Conservation (phyloP, 2,329 filamentous ascomycete genomes). For the Didymella pomorum region DNA sequence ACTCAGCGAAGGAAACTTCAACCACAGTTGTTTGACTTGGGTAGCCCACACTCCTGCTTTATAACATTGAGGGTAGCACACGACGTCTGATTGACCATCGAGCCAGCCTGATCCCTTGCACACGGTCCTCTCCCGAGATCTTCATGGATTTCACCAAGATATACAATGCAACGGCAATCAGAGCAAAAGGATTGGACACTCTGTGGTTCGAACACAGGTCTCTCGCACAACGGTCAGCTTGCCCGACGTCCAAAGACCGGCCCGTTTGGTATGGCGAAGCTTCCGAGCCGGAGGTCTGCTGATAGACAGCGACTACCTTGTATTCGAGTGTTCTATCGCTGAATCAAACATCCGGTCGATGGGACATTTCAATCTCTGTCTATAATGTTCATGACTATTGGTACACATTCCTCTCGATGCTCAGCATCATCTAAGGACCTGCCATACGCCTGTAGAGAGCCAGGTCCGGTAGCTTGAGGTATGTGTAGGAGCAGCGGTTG, state of each 20-base stretch:
- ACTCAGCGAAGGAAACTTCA: neutral
- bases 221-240: neutral
- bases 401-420: neutral
- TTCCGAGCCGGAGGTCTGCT: neutral
- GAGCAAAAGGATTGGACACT: neutral
- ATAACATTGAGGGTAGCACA: neutral
- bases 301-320: neutral
- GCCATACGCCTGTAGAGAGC: neutral
- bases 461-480: neutral
- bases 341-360: neutral
- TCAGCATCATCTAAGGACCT: neutral
- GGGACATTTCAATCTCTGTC: neutral
- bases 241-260: neutral
- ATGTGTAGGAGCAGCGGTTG: neutral
- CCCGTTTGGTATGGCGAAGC: neutral
- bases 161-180: neutral
- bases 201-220: neutral
- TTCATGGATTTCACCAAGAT: neutral
- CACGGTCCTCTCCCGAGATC: neutral
- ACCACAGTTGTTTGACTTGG: neutral
- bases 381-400: neutral
- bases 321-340: neutral
- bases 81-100: neutral
- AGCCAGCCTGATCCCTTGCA: neutral
- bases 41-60: neutral